phyloP scores from a whole-genome alignment of 345 rosid species.

The Schrenkiella parvula region DNA sequence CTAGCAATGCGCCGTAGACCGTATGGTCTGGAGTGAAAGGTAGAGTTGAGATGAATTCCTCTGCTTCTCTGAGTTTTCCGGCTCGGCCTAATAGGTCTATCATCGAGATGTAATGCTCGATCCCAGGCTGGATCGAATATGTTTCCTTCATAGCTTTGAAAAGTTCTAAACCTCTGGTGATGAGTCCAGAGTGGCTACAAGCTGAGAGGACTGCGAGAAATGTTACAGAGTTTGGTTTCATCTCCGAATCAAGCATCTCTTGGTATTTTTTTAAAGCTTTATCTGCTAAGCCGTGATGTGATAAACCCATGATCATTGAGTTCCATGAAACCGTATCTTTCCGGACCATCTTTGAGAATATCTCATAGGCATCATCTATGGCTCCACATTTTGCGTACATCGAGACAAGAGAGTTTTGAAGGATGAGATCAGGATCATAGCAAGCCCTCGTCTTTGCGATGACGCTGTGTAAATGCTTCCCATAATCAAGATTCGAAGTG shows the following conservation, averaged over 20 bases:
- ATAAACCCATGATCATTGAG: conserved; percentile 61
- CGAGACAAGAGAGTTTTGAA: conserved; percentile 53
- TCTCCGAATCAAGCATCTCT: conserved; percentile 43
- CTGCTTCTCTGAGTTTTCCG: conserved; percentile 64
- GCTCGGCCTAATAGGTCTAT: conserved; percentile 72
- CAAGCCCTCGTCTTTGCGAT: conserved; percentile 41
- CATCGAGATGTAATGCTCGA: conserved; percentile 68
- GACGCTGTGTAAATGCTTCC: conserved; percentile 55
- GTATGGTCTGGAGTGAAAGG: conserved; percentile 50
- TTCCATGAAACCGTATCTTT: conserved; percentile 62
- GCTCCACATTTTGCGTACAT: conserved; percentile 64
- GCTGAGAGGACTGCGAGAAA: conserved; percentile 54
- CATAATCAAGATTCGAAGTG: conserved; percentile 54
- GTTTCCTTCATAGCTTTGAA: conserved; percentile 49
- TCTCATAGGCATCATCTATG: conserved; percentile 45
- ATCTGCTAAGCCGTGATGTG: conserved; percentile 47
- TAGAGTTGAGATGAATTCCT: conserved; percentile 52
- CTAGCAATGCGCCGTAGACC: conserved; percentile 68
- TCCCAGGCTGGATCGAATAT: conserved; percentile 45
- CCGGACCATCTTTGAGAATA: conserved; percentile 42
- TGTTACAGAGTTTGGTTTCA: conserved; percentile 50
- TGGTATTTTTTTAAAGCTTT: conserved; percentile 48
- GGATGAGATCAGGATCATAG: conserved; percentile 49
- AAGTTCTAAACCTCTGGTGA: conserved; percentile 48
- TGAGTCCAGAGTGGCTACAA: conserved; percentile 60